A percentile compares a stretch with the other conserved stretches of the same genome.
These are phyloP conservation scores for Metschnikowia shivogae DNA, from an alignment of 805 yeast species.

Conservation along the genomic window DNA sequence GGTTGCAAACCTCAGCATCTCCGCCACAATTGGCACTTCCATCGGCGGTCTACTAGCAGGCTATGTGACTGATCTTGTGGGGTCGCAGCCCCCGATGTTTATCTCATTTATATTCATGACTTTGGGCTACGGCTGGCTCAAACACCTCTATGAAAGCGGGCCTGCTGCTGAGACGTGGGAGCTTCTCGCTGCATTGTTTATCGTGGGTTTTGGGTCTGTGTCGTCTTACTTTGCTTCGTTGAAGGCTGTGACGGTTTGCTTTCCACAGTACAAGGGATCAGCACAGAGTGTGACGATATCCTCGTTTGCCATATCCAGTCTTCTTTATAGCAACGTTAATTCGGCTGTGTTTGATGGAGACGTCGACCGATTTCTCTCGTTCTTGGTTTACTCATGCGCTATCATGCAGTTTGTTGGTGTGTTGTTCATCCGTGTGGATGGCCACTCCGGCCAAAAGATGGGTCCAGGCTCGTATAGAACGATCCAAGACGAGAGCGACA, in stretches of 20 bases:
- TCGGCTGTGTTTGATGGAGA: constrained; percentile 21
- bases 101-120: constrained; percentile 22
- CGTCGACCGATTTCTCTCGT: constrained; percentile 21
- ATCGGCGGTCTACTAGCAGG: constrained; percentile 33
- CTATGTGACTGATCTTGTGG: constrained; percentile 29
- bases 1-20: constrained; percentile 29
- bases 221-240: constrained; percentile 32
- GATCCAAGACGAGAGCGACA: background rate
- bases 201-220: constrained; percentile 31
- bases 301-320: constrained; percentile 33
- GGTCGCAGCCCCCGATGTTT: constrained; percentile 32
- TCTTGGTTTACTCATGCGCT: constrained; percentile 23
- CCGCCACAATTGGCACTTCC: constrained; percentile 30
- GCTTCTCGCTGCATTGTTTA: constrained; percentile 26
- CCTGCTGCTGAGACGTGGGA: constrained; percentile 12
- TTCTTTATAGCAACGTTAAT: constrained; percentile 23
- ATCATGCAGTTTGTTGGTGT: constrained; percentile 26
- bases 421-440: constrained; percentile 29
- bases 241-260: constrained; percentile 31
- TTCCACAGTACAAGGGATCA: constrained; percentile 30
- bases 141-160: constrained; percentile 21
- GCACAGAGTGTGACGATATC: constrained; percentile 37
- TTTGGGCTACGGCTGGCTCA: constrained; percentile 28
- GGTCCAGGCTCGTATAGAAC: background rate
- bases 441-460: constrained; percentile 11